These are phyloP conservation scores for Clathrus columnatus DNA, from an alignment of 768 basidiomycete genomes.

Conservation along the genomic window DNA sequence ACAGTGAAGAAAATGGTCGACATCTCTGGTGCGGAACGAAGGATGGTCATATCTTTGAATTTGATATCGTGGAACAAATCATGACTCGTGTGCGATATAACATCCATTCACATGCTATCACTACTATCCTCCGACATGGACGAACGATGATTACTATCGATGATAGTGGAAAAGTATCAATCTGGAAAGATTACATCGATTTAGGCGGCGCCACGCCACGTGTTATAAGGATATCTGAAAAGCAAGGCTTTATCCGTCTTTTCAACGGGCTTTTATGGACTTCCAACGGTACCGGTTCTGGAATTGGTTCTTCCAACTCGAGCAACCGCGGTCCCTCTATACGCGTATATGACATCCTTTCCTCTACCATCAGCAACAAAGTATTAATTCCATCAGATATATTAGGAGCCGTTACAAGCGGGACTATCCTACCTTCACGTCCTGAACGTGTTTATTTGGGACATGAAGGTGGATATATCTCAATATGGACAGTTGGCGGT, in stretches of 20 bases:
- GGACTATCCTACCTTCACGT: constrained; percentile 61
- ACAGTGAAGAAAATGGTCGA: constrained; percentile 41
- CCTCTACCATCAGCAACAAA: constrained; percentile 8
- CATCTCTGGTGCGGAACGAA: constrained; percentile 84
- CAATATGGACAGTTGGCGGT: constrained; percentile 54
- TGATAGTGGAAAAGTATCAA: constrained; percentile 72
- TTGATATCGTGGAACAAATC: constrained; percentile 58
- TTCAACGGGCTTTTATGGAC: constrained; percentile 81
- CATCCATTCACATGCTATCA: constrained; percentile 59
- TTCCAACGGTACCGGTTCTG: constrained; percentile 44
- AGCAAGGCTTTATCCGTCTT: constrained; percentile 70
- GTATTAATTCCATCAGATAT: constrained; percentile 50
- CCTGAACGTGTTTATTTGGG: constrained; percentile 70
- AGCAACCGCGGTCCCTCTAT: constrained; percentile 54
- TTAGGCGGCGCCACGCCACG: constrained; percentile 41
- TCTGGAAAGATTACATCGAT: constrained; percentile 36
- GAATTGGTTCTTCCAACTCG: constrained; percentile 11
- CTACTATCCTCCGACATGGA: constrained; percentile 65
- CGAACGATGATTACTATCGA: constrained; percentile 73
- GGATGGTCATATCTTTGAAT: constrained; percentile 79
- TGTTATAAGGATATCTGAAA: constrained; percentile 65
- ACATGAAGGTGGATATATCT: constrained; percentile 86
- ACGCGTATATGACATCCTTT: constrained; percentile 62
- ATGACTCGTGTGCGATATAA: constrained; percentile 49
- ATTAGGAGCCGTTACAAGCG: constrained; percentile 76